Evolutionary conservation across 2,329 filamentous ascomycete species (phyloP), one percentile per base, ranked within the genome.

Genomic region (Emmonsiellopsis sp.): DNA sequence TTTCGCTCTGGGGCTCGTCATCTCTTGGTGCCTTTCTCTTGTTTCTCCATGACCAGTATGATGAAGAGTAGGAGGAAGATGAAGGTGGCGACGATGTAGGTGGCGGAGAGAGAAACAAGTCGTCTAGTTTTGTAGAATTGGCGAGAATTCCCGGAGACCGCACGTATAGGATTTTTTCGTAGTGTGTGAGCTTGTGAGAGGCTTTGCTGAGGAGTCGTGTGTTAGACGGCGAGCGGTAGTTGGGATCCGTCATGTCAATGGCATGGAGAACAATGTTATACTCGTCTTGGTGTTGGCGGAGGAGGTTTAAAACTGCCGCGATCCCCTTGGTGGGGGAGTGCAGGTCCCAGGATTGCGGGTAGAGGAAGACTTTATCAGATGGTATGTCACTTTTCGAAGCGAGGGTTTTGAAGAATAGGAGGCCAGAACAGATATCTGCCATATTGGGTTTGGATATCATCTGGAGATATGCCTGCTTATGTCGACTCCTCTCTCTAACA

Each of bases 341-440:
- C 13, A 58, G 51, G 52, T 75, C 73, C 73, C 73, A 75, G 55
- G 71, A 68, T 53, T 68, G 62, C 6, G 73, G 73, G 57, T 76
- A 76, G 57, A 76, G 68, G 47, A 75, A 70, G n/a, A 76, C 60
- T 9, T 70, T 68, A 39, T 74, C 71, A 39, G 71, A 64, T 27
- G 69, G 53, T 11, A 57, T 62, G 5, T 65, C 67, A 51, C 61
- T 61, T 33, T 70, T 68, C 31, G 62, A 63, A 0, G 65, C 56
- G 37, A 75, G 61, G 14, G 64, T 62, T 58, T 71, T 72, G 56
- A 72, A 73, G 58, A 75, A 71, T 3, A 72, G 64, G 27, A 75
- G 65, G 1, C 69, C 66, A 3, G 72, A 74, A 60, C 73, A 76
- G 50, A 76, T 70, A 53, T 73, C 64, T 27, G 70, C 69, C 4